A percentile compares a stretch with the other conserved stretches of the same genome.
phyloP scores from a whole-genome alignment of 495 filamentous ascomycete species.

The Geoglossum glabrum region DNA sequence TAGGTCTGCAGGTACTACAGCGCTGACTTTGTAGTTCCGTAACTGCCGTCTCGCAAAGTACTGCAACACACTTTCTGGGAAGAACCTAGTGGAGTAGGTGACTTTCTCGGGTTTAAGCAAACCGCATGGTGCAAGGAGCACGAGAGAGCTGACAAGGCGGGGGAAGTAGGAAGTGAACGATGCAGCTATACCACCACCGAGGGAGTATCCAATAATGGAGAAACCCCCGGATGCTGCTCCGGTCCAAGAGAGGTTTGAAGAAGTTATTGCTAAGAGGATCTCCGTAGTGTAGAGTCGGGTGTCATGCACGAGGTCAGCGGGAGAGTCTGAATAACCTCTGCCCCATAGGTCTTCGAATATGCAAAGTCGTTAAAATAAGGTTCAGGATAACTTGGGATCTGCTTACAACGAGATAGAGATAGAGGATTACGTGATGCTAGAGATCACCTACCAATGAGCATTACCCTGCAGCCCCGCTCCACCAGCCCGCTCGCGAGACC shows the following conservation, averaged over 20 bases:
- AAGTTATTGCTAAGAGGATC: conserved; percentile 49
- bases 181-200: conserved; percentile 62
- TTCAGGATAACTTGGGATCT: too few species aligned
- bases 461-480: conserved; percentile 59
- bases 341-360: conserved; percentile 45
- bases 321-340: conserved; percentile 56
- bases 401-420: too few species aligned
- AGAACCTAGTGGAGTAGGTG: conserved; percentile 35
- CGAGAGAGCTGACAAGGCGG: conserved; percentile 38
- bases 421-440: too few species aligned
- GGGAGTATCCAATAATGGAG: conserved; percentile 59
- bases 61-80: conserved; percentile 36
- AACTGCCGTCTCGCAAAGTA: conserved; percentile 35
- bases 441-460: conserved; percentile 43
- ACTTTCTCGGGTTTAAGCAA: conserved; percentile 46
- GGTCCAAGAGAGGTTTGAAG: conserved; percentile 49
- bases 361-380: neutral
- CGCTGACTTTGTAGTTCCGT: conserved; percentile 9
- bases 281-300: conserved; percentile 52
- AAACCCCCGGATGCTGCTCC: conserved; percentile 29
- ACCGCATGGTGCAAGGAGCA: conserved; percentile 59
- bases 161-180: conserved; percentile 55
- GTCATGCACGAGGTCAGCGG: conserved; percentile 48
- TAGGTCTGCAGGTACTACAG: neutral
- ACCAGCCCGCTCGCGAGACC: conserved; percentile 49